These are phyloP conservation scores for Cymodocea nodosa DNA, from an alignment of 116 monocot species.

Conservation along the genomic window DNA sequence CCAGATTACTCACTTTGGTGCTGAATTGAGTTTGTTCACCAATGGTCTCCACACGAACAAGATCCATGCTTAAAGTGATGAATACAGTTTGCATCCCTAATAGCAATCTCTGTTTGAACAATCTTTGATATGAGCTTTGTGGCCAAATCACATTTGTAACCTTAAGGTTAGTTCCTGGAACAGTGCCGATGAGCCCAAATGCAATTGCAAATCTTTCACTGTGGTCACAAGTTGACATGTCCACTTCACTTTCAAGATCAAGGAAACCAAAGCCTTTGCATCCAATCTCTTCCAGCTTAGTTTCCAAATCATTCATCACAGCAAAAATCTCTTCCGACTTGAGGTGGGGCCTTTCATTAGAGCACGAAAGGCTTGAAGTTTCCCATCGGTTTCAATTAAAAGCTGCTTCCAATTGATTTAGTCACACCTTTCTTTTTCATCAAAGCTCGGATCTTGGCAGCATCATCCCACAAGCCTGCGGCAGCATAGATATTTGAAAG, in stretches of 20 bases:
- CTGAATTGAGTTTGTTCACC: not conserved
- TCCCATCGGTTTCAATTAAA: constrained; percentile 38
- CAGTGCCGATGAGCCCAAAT: constrained; percentile 5
- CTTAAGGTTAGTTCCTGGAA: not conserved
- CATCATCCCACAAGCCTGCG: constrained; percentile 51
- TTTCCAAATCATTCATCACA: constrained; percentile 27
- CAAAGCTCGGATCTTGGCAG: constrained; percentile 30
- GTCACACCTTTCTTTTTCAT: constrained; percentile 54
- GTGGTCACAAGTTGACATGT: not conserved
- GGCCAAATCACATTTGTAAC: constrained; percentile 4
- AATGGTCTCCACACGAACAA: constrained; percentile 3
- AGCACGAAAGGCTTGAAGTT: constrained; percentile 34
- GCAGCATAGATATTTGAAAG: constrained; percentile 69
- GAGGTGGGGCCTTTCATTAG: constrained; percentile 30
- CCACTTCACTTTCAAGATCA: not conserved
- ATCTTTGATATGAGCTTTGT: constrained; percentile 11
- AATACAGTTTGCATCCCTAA: constrained; percentile 3
- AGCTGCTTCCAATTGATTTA: constrained; percentile 48
- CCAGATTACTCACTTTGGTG: not conserved
- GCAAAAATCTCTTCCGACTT: constrained; percentile 30
- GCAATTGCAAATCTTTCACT: constrained; percentile 7
- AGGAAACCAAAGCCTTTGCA: not conserved
- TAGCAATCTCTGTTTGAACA: not conserved
- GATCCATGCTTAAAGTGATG: constrained; percentile 11
- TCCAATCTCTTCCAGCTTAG: constrained; percentile 27